Evolutionary conservation across 2,329 filamentous ascomycete species (phyloP).

Genomic region (Cordyceps javanica): DNA sequence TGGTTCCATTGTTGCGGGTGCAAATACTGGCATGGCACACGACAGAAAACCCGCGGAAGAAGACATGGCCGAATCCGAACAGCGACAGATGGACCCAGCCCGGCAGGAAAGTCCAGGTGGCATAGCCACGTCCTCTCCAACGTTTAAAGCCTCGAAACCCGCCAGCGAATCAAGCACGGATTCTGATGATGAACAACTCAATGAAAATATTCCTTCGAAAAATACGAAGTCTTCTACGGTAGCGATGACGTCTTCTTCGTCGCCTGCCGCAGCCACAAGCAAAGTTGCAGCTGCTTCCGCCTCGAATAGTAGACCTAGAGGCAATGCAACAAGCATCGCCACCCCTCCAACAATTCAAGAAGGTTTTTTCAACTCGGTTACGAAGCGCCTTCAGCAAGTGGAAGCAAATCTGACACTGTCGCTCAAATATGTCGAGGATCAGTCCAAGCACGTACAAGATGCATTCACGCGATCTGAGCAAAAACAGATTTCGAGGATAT

Average conservation of each 20-base stretch:
- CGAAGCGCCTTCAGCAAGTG: conserved; percentile 84
- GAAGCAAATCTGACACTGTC: conserved; percentile 91
- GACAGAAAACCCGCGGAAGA: background rate
- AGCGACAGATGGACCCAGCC: background rate
- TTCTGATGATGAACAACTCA: background rate
- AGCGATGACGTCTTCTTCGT: background rate
- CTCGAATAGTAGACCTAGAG: conserved; percentile 23
- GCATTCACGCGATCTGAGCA: conserved; percentile 83
- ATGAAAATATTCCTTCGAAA: background rate
- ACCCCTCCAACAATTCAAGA: conserved; percentile 77
- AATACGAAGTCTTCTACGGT: background rate
- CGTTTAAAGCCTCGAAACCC: background rate
- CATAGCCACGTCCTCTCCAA: background rate
- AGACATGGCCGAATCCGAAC: background rate
- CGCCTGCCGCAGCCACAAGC: background rate
- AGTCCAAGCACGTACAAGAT: conserved; percentile 83
- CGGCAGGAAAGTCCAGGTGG: background rate
- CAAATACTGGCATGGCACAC: background rate
- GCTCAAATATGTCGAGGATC: conserved; percentile 92
- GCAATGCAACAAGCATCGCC: conserved; percentile 22
- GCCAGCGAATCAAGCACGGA: conserved; percentile 16
- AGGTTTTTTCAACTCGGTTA: conserved; percentile 94
- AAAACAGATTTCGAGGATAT: conserved; percentile 77
- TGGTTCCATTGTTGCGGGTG: background rate
- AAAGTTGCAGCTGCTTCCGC: background rate